Evolutionary conservation across 306 rosid species (phyloP), one percentile per base, ranked within the genome.

Genomic region (Astragalus membranaceus): DNA sequence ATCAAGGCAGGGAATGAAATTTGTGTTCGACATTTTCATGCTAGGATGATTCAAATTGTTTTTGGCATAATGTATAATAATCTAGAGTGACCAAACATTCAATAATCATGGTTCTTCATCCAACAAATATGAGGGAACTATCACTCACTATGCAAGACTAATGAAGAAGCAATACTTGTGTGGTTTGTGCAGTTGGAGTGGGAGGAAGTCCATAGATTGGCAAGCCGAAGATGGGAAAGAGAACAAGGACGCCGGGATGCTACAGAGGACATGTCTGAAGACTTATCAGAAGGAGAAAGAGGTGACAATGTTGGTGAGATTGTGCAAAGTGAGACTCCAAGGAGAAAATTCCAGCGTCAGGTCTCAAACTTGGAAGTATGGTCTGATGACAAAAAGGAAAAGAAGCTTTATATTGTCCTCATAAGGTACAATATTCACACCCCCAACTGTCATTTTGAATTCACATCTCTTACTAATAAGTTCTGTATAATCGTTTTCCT

Each of bases 371-470:
- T 88, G 69, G 98, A 92, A 83, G 85, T 75, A 37, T 92, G 98
- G 98, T 86, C 96, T 5, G 96, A 89, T 51, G 96, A 89, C 53
- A 89, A 92, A 58, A 85, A 86, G 82, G 98, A 85, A 70, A 92
- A 86, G 77, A 89, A 82, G 74, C 92, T 88, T 39, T 92, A 92
- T 39, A 56, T 92, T 63, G 83, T 92, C 56, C 96, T 92, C 36
- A 58, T 92, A 73, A 92, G 98, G 96, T 89, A 66, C 50, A n/a
- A 3, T 5, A 5, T 30, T 41, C 35, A 13, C 13, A 39, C 66
- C 1, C 3, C 6, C n/a, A 14, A 26, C 1, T 12, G 33, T 70
- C 11, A 15, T 53, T 58, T 71, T 64, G n/a, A 33, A 61, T 16
- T 10, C 30, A 10, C 8, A 48, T 32, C 12, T 39, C 5, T 39